Percentiles rank a stretch among this genome's conserved stretches.
phyloP scores from a whole-genome alignment of 805 yeast species.

The Blastobotrys robertii region DNA sequence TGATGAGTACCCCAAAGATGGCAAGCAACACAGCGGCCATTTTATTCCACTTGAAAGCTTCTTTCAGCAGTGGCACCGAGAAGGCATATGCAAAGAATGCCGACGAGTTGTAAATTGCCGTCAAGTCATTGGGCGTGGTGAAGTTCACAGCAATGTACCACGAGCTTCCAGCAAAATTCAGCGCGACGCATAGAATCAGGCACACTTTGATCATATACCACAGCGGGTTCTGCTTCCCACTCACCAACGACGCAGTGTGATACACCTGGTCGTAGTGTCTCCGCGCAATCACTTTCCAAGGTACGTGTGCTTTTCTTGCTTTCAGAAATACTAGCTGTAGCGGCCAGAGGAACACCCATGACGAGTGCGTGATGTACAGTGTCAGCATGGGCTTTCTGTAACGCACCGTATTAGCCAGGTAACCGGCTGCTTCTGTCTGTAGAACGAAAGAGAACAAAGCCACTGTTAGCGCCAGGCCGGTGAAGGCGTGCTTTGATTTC shows the following conservation, averaged over 20 bases:
- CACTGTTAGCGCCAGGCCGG: constrained; percentile 37
- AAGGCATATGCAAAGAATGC: constrained; percentile 83
- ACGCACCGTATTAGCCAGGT: constrained; percentile 44
- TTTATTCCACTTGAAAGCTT: constrained; percentile 53
- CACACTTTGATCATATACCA: constrained; percentile 37
- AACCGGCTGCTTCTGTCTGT: constrained; percentile 75
- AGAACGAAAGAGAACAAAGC: constrained; percentile 55
- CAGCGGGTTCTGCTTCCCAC: constrained; percentile 31
- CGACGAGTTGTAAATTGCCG: constrained; percentile 84
- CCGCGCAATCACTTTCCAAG: constrained; percentile 13
- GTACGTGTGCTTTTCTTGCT: constrained; percentile 32
- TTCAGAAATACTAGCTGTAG: constrained; percentile 47
- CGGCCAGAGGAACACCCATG: constrained; percentile 70
- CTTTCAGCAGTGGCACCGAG: constrained; percentile 65
- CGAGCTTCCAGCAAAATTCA: constrained; percentile 68
- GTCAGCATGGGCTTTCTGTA: constrained; percentile 64
- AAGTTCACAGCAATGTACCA: constrained; percentile 81
- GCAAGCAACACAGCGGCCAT: constrained; percentile 62
- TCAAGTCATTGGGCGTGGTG: constrained; percentile 76
- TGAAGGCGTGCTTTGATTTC: constrained; percentile 21
- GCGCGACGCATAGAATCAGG: constrained; percentile 41
- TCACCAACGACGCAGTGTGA: constrained; percentile 19
- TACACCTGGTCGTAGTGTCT: constrained; percentile 13
- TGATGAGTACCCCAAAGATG: constrained; percentile 62
- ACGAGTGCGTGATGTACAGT: constrained; percentile 57